A percentile compares a stretch with the other conserved stretches of the same genome.
These are phyloP conservation scores for Fusarium mangiferae DNA, from an alignment of 2,329 filamentous ascomycete species.

Conservation along the genomic window DNA sequence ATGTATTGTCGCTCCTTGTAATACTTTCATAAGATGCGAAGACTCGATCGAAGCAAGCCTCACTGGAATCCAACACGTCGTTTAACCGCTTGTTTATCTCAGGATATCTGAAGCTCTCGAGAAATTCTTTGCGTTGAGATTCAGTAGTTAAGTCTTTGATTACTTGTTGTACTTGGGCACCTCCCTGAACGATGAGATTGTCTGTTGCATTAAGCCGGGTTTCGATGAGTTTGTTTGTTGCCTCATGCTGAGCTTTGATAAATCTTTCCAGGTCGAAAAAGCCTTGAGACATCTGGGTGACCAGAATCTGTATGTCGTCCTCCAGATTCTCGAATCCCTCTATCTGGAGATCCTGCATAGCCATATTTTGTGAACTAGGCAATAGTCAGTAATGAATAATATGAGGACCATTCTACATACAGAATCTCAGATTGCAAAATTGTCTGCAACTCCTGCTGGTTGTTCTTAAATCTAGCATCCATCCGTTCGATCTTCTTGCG, in stretches of 20 bases:
- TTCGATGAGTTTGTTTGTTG: background rate
- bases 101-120: background rate
- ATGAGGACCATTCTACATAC: background rate
- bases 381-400: fast-evolving
- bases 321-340: background rate
- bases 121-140: background rate
- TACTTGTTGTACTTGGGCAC: fast-evolving
- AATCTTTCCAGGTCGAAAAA: background rate
- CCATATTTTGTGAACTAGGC: background rate
- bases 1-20: too few relatives aligned
- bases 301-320: background rate
- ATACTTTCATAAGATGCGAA: slow-evolving; percentile 8
- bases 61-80: background rate
- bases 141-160: background rate
- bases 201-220: background rate
- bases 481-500: slow-evolving; percentile 9
- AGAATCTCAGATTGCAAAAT: background rate
- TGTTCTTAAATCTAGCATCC: background rate
- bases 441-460: slow-evolving; percentile 2
- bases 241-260: background rate
- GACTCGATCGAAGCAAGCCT: background rate
- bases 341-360: background rate
- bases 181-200: fast-evolving
- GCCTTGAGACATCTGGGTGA: background rate
- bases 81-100: slow-evolving; percentile 11